Conservation (phyloP, 2,329 filamentous ascomycete genomes). For the Phoma sp. region DNA sequence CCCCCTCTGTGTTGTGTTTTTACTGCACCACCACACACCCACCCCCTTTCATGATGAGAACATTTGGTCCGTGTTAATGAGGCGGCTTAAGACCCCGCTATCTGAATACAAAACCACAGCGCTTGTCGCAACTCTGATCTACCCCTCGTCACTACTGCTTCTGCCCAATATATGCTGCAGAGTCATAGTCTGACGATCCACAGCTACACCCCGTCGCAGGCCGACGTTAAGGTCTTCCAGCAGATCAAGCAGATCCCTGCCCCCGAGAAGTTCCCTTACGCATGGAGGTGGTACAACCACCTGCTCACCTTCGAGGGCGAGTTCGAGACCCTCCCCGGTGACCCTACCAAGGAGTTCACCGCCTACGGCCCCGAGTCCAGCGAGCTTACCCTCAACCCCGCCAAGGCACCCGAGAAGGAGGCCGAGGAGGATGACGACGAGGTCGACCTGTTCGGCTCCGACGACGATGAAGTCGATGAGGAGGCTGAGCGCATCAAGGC, state of each 20-base stretch:
- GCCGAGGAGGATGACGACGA: conserved; percentile 71
- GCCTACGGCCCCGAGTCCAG: conserved; percentile 86
- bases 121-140: conserved; percentile 76
- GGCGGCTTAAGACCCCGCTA: conserved; percentile 89
- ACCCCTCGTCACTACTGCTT: conserved; percentile 25
- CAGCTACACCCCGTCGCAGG: conserved; percentile 79
- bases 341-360: conserved; percentile 86
- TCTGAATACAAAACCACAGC: conserved; percentile 77
- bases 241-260: conserved; percentile 77
- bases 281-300: conserved; percentile 99
- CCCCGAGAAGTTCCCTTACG: conserved; percentile 87
- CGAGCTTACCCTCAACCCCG: conserved; percentile 82
- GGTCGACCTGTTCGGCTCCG: conserved; percentile 90
- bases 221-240: conserved; percentile 96
- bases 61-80: conserved; percentile 96
- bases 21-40: conserved; percentile 31
- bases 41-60: conserved; percentile 73
- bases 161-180: conserved; percentile 8
- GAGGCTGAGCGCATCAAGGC: conserved; percentile 85
- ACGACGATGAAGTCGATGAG: conserved; percentile 71
- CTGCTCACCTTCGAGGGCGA: conserved; percentile 91
- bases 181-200: conserved; percentile 32
- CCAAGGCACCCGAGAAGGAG: conserved; percentile 73
- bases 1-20: conserved; percentile 23
- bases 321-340: conserved; percentile 88